Evolutionary conservation across 2,329 filamentous ascomycete genomes (phyloP).

Genomic region (Berkeleyomyces basicola): DNA sequence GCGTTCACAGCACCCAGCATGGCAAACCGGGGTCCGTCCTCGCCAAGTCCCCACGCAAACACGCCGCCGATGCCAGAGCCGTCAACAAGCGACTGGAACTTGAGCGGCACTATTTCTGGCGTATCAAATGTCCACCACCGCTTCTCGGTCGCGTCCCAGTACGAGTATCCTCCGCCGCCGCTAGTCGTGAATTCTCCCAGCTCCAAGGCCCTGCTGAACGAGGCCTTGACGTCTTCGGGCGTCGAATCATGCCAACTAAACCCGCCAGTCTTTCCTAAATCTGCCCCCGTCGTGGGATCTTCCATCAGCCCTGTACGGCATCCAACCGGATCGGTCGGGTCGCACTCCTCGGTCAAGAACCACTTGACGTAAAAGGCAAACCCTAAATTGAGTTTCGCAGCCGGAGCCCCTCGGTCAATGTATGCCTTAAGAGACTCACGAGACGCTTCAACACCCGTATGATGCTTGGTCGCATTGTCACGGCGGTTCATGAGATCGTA

Average conservation of each 20-base stretch:
- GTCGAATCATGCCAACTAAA: slow-evolving; percentile 45
- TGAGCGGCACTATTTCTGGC: slow-evolving; percentile 38
- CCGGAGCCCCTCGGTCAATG: slow-evolving; percentile 33
- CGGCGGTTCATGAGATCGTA: slow-evolving; percentile 58
- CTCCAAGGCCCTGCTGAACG: slow-evolving; percentile 38
- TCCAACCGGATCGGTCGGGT: slow-evolving; percentile 28
- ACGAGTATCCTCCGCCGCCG: slow-evolving; percentile 46
- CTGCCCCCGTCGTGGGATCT: slow-evolving; percentile 38
- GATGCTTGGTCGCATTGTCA: slow-evolving; percentile 45
- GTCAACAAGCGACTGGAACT: slow-evolving; percentile 43
- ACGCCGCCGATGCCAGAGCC: slow-evolving; percentile 46
- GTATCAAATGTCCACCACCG: slow-evolving; percentile 66
- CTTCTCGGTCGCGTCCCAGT: slow-evolving; percentile 40
- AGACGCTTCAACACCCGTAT: slow-evolving; percentile 43
- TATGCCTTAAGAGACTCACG: slow-evolving; percentile 41
- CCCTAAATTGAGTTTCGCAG: slow-evolving; percentile 41
- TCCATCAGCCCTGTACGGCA: slow-evolving; percentile 42
- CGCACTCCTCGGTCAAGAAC: slow-evolving; percentile 34
- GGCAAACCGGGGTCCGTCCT: slow-evolving; percentile 37
- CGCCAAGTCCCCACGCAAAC: slow-evolving; percentile 60
- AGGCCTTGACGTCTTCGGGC: slow-evolving; percentile 34
- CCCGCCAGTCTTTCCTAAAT: slow-evolving; percentile 38
- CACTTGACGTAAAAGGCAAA: slow-evolving; percentile 53
- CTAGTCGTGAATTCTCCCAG: slow-evolving; percentile 38
- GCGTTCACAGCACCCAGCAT: slow-evolving; percentile 22